Percentiles rank a stretch among this genome's conserved stretches.
Conservation (phyloP, 163 green algal genomes). For the Scenedesmus sp. region DNA sequence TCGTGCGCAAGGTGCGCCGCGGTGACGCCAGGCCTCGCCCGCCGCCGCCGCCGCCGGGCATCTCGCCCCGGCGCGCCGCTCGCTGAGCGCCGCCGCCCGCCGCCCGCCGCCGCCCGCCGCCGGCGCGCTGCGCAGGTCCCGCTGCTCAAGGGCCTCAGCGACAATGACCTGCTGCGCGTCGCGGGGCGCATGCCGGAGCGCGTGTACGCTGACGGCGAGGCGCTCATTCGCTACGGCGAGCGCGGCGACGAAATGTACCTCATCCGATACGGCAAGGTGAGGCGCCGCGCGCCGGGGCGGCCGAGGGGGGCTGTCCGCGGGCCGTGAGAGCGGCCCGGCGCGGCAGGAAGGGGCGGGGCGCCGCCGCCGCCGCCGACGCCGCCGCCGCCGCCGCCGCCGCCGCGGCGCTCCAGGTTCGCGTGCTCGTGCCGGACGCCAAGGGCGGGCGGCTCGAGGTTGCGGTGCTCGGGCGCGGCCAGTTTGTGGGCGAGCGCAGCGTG, state of each 20-base stretch:
- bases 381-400: not conserved
- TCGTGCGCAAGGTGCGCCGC: constrained; percentile 70
- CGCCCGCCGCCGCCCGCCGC: too few relatives aligned
- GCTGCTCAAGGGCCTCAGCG: constrained; percentile 77
- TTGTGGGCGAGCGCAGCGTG: constrained; percentile 81
- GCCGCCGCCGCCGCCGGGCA: too few relatives aligned
- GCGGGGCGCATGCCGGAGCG: constrained; percentile 68
- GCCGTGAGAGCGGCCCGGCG: not conserved
- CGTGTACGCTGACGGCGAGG: constrained; percentile 69
- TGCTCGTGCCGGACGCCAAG: constrained; percentile 66
- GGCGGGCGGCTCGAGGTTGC: constrained; percentile 65
- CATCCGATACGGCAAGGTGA: constrained; percentile 76
- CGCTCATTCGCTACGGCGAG: constrained; percentile 73
- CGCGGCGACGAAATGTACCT: constrained; percentile 77
- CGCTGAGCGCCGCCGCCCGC: too few relatives aligned
- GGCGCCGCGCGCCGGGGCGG: not conserved
- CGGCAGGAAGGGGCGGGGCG: not conserved
- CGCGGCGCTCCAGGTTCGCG: constrained; percentile 52
- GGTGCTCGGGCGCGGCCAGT: constrained; percentile 71
- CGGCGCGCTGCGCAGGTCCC: constrained; percentile 52
- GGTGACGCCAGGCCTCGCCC: too few relatives aligned
- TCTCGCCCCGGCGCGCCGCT: too few relatives aligned
- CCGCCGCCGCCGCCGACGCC: not conserved
- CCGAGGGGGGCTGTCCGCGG: too few relatives aligned
- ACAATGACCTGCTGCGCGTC: constrained; percentile 75